These are phyloP conservation scores for Plectosphaerella plurivora DNA, from an alignment of 2,329 filamentous ascomycete genomes.

Conservation along the genomic window DNA sequence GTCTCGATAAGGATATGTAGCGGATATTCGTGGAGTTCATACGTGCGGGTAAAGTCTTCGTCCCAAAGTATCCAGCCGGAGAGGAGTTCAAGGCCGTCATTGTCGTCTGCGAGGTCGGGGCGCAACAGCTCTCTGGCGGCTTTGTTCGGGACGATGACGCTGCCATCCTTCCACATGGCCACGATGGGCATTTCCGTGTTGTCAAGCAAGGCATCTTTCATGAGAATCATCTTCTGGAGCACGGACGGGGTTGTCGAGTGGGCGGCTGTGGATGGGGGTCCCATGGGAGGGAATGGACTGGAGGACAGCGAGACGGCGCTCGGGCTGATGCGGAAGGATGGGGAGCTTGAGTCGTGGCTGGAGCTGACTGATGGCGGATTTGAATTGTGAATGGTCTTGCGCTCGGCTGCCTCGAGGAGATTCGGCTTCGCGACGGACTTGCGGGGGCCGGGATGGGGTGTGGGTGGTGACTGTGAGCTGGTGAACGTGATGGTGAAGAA, in stretches of 20 bases:
- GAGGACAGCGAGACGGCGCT: slow-evolving; percentile 46
- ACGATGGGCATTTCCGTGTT: slow-evolving; percentile 71
- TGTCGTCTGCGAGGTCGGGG: slow-evolving; percentile 29
- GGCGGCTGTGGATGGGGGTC: slow-evolving; percentile 54
- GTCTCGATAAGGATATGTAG: slow-evolving; percentile 61
- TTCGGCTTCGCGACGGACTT: slow-evolving; percentile 33
- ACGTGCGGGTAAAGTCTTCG: slow-evolving; percentile 57
- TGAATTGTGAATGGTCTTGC: slow-evolving; percentile 36
- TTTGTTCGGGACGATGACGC: slow-evolving; percentile 68
- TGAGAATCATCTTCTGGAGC: slow-evolving; percentile 66
- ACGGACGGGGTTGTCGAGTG: slow-evolving; percentile 58
- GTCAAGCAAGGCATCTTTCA: slow-evolving; percentile 75
- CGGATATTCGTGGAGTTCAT: slow-evolving; percentile 60
- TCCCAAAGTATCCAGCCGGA: slow-evolving; percentile 58
- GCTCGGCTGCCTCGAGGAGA: slow-evolving; percentile 41
- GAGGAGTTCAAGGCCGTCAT: slow-evolving; percentile 53
- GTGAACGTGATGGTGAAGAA: slow-evolving; percentile 77
- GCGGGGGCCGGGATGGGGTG: slow-evolving; percentile 14
- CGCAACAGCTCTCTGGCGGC: slow-evolving; percentile 53
- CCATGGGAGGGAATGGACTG: slow-evolving; percentile 61
- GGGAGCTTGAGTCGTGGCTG: slow-evolving; percentile 42
- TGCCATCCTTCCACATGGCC: slow-evolving; percentile 78
- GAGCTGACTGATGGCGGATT: slow-evolving; percentile 43
- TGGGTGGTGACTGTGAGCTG: slow-evolving; percentile 40
- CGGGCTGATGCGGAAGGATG: slow-evolving; percentile 44